These are phyloP conservation scores for Dendrobium huoshanense DNA, from an alignment of 106 monocot genomes.

Conservation along the genomic window DNA sequence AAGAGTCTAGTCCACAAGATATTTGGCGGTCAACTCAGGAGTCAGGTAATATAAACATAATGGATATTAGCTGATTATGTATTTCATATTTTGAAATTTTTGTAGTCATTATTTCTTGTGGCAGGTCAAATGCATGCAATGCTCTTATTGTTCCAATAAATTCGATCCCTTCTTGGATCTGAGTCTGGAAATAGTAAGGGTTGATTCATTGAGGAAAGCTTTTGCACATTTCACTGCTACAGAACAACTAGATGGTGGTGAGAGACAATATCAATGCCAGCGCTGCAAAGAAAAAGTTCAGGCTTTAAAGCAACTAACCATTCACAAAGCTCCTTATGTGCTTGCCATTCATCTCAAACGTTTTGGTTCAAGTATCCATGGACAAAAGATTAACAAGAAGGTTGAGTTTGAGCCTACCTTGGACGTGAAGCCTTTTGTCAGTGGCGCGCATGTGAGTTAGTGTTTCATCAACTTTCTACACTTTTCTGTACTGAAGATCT, in stretches of 20 bases:
- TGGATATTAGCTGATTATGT: neutral
- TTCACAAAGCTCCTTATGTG: constrained; percentile 87
- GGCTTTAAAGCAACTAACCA: constrained; percentile 71
- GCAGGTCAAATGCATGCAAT: constrained; percentile 88
- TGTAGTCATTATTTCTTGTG: constrained; percentile 4
- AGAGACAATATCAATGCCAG: constrained; percentile 76
- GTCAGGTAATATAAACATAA: constrained; percentile 54
- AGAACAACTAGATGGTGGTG: constrained; percentile 88
- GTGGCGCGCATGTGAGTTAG: constrained; percentile 55
- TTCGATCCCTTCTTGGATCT: constrained; percentile 95
- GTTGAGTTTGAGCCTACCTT: constrained; percentile 60
- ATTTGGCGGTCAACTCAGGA: constrained; percentile 92
- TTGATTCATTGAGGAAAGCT: constrained; percentile 69
- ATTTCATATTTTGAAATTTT: neutral
- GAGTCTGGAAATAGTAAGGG: constrained; percentile 79
- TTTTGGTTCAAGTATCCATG: constrained; percentile 55
- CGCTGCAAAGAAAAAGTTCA: constrained; percentile 82
- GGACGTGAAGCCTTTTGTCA: constrained; percentile 85
- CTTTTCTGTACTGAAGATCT: neutral
- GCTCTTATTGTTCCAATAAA: constrained; percentile 68
- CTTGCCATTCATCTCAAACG: constrained; percentile 94
- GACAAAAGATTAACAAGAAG: constrained; percentile 82
- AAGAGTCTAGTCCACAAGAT: constrained; percentile 96
- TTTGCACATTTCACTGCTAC: constrained; percentile 66
- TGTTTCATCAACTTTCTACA: constrained; percentile 4